Conservation (phyloP, 2,329 filamentous ascomycete species). For the Trichoderma simmonsii region DNA sequence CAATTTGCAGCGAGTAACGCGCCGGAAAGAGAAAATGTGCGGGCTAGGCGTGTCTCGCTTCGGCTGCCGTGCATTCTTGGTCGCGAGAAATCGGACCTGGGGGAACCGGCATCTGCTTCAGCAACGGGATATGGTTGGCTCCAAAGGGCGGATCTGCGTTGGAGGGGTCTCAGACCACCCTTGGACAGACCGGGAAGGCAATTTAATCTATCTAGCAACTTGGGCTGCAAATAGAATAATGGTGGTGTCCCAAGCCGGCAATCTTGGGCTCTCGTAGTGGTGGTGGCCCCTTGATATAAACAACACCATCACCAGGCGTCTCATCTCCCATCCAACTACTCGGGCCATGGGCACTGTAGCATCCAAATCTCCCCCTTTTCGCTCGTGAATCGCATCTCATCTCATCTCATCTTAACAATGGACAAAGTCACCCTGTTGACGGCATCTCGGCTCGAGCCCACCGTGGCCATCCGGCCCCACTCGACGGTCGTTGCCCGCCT, state of each 20-base stretch:
- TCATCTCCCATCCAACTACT: background rate
- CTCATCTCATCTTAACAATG: slow-evolving; percentile 23
- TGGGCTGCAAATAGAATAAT: background rate
- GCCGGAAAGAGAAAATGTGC: slow-evolving; percentile 12
- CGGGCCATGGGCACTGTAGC: background rate
- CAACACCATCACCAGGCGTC: slow-evolving; percentile 1
- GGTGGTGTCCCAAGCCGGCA: background rate
- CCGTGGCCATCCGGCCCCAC: slow-evolving; percentile 29
- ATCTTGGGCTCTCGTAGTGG: background rate
- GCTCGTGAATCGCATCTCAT: background rate
- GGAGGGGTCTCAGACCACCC: background rate
- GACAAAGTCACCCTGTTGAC: slow-evolving; percentile 39
- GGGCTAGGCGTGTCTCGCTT: background rate
- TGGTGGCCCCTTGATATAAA: slow-evolving; percentile 6
- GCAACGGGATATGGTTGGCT: background rate
- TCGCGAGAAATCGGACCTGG: background rate
- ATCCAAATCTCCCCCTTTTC: background rate
- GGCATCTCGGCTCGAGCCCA: slow-evolving; percentile 36
- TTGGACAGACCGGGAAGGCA: background rate
- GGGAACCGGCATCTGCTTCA: background rate
- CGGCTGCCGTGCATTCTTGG: background rate
- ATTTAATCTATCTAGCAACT: background rate
- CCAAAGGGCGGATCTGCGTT: background rate
- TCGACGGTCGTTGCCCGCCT: slow-evolving; percentile 34
- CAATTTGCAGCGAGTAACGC: slow-evolving; percentile 2